Base-by-base conservation (phyloP, 2,329 filamentous ascomycete species). In the Fusarium subtropicale region DNA sequence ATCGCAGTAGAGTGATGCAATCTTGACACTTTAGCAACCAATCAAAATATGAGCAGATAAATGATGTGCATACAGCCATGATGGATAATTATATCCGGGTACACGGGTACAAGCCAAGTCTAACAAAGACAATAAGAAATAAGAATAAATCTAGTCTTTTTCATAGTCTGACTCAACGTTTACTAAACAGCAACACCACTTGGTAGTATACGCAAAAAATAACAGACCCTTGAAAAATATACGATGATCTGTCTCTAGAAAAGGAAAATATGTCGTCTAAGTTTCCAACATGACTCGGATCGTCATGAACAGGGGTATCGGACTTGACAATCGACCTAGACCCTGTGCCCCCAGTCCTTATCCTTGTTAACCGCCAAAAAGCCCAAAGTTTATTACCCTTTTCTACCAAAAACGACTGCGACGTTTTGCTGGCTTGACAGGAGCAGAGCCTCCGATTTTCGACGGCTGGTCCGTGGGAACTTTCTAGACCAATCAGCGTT, bases 401-500 rank as follows among this genome's bases (percentile, higher is more conserved):
- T 26, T 57, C 34, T 30, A 26, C 33, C 18, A 28, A 20, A 20
- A 20, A 39, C 24, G 28, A 39, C n/a, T 28, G 24, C 24, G 7
- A 39, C 26, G n/a, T 22, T 51, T 15, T 33, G 24, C 47, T 65
- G 9, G 46, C 41, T 30, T 48, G 20, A 22, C 33, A 22, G 39
- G 46, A 48, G 31, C 53, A 60, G 63, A 70, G 54, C 58, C 54
- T 64, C 57, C 55, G 44, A 41, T 47, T 11, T 34, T 20, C 31
- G 20, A 41, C 41, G 33, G 13, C 20, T 38, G 22, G 50, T 13
- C 15, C n/a, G 26, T 50, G 42, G 73, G 74, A 77, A 77, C 76
- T 77, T 77, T 76, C 39, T 68, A 47, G n/a, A 50, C 76, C 76
- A 77, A 77, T 77, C 69, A 75, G 44, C 18, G 18, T 3, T 26